Conservation (phyloP, 75 land plant genomes). For the Sequoiadendron giganteum region DNA sequence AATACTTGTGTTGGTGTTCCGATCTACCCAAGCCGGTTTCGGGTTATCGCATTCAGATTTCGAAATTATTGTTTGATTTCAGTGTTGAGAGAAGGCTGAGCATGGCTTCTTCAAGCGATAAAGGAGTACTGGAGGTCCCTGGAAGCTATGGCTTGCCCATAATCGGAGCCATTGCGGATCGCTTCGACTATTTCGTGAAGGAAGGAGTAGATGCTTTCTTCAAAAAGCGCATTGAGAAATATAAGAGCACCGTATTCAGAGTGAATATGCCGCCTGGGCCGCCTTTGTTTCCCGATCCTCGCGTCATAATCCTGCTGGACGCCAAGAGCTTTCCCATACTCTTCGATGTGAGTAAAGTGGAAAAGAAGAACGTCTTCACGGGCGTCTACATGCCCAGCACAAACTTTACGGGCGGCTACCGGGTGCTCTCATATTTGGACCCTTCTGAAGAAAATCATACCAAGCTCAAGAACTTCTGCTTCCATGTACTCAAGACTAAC, state of each 20-base stretch:
- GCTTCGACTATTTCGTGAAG: slow-evolving; percentile 40
- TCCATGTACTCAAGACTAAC: slow-evolving; percentile 41
- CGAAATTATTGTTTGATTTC: too few relatives aligned
- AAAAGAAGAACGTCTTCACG: slow-evolving; percentile 75
- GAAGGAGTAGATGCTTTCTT: slow-evolving; percentile 68
- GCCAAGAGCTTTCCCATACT: slow-evolving; percentile 79
- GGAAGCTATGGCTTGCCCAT: slow-evolving; percentile 45
- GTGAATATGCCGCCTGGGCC: slow-evolving; percentile 84
- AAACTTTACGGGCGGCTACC: slow-evolving; percentile 68
- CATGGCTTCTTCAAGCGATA: background rate
- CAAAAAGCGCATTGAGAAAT: slow-evolving; percentile 40
- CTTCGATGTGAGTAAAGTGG: slow-evolving; percentile 69
- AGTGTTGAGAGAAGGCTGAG: too few relatives aligned
- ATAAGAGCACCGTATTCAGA: slow-evolving; percentile 79
- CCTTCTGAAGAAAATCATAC: slow-evolving; percentile 72
- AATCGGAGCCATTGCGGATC: slow-evolving; percentile 21
- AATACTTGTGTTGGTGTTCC: too few relatives aligned
- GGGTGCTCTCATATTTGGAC: slow-evolving; percentile 59
- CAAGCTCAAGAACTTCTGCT: slow-evolving; percentile 62
- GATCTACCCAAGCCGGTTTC: too few relatives aligned
- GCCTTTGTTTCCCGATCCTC: slow-evolving; percentile 40
- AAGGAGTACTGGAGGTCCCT: slow-evolving; percentile 16
- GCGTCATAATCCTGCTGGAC: slow-evolving; percentile 73
- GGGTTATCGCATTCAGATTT: too few relatives aligned
- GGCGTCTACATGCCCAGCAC: slow-evolving; percentile 72